Evolutionary conservation across 1,139 yeast species (phyloP), one percentile per base, ranked within the genome.

Genomic region (Pichia sp.): DNA sequence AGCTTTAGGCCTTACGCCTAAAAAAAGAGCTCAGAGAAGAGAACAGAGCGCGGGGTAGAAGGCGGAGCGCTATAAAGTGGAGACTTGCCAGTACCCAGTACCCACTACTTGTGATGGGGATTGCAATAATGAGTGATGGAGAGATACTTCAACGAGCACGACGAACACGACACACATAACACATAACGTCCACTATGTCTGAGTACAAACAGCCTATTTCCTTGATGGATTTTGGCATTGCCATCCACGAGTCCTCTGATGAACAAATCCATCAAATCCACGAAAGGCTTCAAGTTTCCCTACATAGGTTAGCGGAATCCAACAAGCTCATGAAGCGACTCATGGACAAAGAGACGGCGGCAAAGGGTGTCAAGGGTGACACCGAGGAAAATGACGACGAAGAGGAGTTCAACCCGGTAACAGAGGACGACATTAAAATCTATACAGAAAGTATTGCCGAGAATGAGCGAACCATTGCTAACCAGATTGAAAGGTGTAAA

Each of bases 171-270:
- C n/a, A n/a, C n/a, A n/a, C n/a, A n/a, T n/a, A n/a, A n/a, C n/a
- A n/a, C n/a, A n/a, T n/a, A n/a, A n/a, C n/a, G n/a, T n/a, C n/a
- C n/a, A n/a, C 5, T 8, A 53, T 52, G 57, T 49, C 56, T 7
- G 51, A 46, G 22, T 32, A 39, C 3, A 37, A 35, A 15, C 53
- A 56, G 41, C 67, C 69, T 13, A 56, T 64, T 21, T 57, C 60
- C 22, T 49, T 64, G 16, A 47, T 52, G 12, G 68, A 63, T 33
- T 65, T 65, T 50, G 49, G 43, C 31, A 40, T 50, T 2, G 64
- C 64, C 4, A 59, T 64, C 29, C 50, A 50, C 22, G 64, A 60
- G 8, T 39, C 62, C 33, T 41, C 63, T 1, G 52, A 48, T 19
- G 53, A 47, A 3, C 63, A 63, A 35, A 38, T 64, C 29, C 22